Conservation (phyloP, 2,329 filamentous ascomycete genomes). For the Periconia sp. region DNA sequence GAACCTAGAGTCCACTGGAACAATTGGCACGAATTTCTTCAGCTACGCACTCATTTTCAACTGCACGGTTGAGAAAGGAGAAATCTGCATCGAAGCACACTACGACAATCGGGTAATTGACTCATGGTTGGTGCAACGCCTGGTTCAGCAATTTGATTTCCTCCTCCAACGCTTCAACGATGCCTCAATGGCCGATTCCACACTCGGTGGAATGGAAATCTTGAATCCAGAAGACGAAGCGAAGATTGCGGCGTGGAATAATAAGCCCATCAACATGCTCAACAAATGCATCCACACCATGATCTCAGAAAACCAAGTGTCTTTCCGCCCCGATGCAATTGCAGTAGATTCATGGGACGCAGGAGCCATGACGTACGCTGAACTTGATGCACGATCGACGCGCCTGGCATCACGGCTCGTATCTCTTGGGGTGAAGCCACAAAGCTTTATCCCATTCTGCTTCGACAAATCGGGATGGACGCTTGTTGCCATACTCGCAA, state of each 20-base stretch:
- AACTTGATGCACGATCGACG: constrained; percentile 30
- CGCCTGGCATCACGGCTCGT: constrained; percentile 27
- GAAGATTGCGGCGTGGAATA: constrained; percentile 28
- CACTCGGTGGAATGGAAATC: constrained; percentile 20
- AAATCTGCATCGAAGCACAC: constrained; percentile 30
- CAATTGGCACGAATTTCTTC: constrained; percentile 39
- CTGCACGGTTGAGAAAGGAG: constrained; percentile 23
- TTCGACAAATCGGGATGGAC: constrained; percentile 42
- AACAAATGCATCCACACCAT: constrained; percentile 31
- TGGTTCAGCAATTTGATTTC: constrained; percentile 33
- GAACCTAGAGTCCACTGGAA: constrained; percentile 35
- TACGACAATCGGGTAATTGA: constrained; percentile 32
- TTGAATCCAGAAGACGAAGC: constrained; percentile 23
- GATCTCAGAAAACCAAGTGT: constrained; percentile 26
- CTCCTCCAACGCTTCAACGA: constrained; percentile 27
- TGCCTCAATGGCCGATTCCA: constrained; percentile 7
- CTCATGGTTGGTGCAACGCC: constrained; percentile 27
- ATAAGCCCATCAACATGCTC: constrained; percentile 21
- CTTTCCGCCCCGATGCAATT: constrained; percentile 17
- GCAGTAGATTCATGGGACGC: constrained; percentile 37
- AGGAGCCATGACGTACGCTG: constrained; percentile 24
- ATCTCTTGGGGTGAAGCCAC: constrained; percentile 24
- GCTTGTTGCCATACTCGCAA: constrained; percentile 38
- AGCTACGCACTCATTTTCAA: constrained; percentile 40
- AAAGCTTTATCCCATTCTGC: constrained; percentile 35